phyloP scores from a whole-genome alignment of 495 filamentous ascomycete genomes.

The Tetracladium setigerum region DNA sequence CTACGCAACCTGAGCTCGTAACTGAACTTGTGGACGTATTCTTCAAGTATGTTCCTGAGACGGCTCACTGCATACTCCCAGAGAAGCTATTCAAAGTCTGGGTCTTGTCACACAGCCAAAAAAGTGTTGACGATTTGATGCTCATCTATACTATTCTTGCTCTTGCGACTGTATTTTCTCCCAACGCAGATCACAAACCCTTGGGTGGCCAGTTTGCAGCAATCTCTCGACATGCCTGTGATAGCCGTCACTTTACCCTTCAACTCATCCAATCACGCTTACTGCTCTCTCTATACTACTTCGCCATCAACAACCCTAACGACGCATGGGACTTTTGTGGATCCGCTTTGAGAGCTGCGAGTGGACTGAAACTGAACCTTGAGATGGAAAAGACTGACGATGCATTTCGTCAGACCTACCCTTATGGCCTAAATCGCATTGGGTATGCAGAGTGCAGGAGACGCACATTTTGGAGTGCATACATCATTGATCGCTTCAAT shows the following conservation, averaged over 20 bases:
- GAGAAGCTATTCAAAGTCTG: conserved; percentile 28
- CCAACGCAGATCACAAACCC: conserved; percentile 37
- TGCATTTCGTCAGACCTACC: conserved; percentile 34
- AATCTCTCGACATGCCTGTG: conserved; percentile 51
- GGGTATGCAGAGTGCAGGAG: conserved; percentile 57
- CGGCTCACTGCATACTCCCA: conserved; percentile 51
- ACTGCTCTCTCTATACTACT: conserved; percentile 57
- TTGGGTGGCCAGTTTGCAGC: conserved; percentile 43
- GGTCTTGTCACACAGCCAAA: conserved; percentile 36
- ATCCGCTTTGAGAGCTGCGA: conserved; percentile 48
- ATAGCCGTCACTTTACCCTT: conserved; percentile 43
- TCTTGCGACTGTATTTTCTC: conserved; percentile 49
- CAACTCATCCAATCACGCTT: conserved; percentile 56
- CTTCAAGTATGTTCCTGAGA: conserved; percentile 45
- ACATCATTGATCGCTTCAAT: conserved; percentile 54
- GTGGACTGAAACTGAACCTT: conserved; percentile 49
- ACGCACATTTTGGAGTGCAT: conserved; percentile 61
- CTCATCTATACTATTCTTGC: conserved; percentile 59
- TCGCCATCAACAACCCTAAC: conserved; percentile 43
- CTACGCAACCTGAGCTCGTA: conserved; percentile 30
- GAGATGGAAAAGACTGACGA: conserved; percentile 46
- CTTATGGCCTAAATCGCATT: conserved; percentile 49
- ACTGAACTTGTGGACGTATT: conserved; percentile 46
- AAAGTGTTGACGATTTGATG: conserved; percentile 61
- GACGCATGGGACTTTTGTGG: conserved; percentile 55